phyloP scores from a whole-genome alignment of 1,284 basidiomycete genomes.

The Coniferiporia sulphurascens region DNA sequence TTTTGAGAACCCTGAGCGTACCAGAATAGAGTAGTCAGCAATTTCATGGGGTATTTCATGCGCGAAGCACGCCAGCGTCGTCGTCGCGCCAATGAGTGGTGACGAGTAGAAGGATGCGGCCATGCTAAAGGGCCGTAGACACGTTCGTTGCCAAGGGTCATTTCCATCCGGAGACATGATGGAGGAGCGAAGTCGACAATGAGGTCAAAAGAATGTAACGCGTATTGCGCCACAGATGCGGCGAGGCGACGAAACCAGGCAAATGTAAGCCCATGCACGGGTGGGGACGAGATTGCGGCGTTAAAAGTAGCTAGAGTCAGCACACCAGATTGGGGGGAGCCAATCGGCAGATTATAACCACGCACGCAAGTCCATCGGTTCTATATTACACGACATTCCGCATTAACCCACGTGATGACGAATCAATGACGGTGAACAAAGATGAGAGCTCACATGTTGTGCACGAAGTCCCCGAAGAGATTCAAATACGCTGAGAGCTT shows the following conservation, averaged over 20 bases:
- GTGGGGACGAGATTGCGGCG: background rate
- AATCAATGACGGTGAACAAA: background rate
- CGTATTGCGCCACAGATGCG: background rate
- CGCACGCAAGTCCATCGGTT: conserved; percentile 81
- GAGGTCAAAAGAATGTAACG: background rate
- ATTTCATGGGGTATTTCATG: conserved; percentile 93
- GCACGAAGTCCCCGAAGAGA: conserved; percentile 86
- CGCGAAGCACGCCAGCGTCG: conserved; percentile 86
- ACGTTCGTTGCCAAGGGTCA: background rate
- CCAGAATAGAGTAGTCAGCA: conserved; percentile 85
- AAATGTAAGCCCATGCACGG: background rate
- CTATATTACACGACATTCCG: conserved; percentile 32
- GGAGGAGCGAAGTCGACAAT: background rate
- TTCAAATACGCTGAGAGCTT: conserved; percentile 87
- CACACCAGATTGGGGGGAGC: conserved; percentile 14
- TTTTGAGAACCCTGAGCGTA: conserved; percentile 86
- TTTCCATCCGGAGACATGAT: background rate
- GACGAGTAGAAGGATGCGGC: conserved; percentile 88
- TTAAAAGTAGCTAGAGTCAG: conserved; percentile 3
- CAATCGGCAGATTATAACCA: conserved; percentile 23
- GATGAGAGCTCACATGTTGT: conserved; percentile 62
- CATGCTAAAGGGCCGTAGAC: conserved; percentile 50
- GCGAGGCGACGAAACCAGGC: background rate
- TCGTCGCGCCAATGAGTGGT: conserved; percentile 84
- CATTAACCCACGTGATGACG: background rate